A percentile compares a stretch with the other conserved stretches of the same genome.
Conservation (phyloP, 192 early-diverging fungal species). For the Diversispora epigaea region DNA sequence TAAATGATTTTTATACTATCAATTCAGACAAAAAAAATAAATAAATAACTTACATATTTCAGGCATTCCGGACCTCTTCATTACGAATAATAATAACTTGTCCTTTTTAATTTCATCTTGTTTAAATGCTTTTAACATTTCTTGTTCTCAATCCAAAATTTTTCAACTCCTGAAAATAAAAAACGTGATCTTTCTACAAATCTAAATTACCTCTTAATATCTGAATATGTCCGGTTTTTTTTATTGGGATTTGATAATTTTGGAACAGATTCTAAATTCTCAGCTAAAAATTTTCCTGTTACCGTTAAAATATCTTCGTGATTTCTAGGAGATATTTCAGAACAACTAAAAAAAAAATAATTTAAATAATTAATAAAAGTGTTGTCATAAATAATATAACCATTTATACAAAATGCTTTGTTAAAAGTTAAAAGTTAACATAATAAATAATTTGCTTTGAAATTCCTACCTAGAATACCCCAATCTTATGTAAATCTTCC, state of each 20-base stretch:
- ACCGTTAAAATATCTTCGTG: conserved; percentile 91
- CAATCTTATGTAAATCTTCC: conserved; percentile 91
- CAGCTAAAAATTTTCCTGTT: conserved; percentile 93
- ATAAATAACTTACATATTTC: conserved; percentile 78
- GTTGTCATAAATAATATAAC: too few species aligned
- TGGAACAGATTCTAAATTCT: conserved; percentile 83
- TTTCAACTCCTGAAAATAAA: conserved; percentile 78
- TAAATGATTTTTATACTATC: too few species aligned
- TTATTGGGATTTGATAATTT: conserved; percentile 91
- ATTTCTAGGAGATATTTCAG: conserved; percentile 87
- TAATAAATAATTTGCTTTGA: too few species aligned
- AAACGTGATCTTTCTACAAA: conserved; percentile 99
- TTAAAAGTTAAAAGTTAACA: too few species aligned
- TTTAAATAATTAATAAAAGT: not conserved
- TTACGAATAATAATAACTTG: conserved; percentile 93
- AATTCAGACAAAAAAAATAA: not conserved
- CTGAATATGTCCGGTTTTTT: conserved; percentile 89
- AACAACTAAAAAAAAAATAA: conserved; percentile 50
- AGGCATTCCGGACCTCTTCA: conserved; percentile 97
- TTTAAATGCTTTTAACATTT: conserved; percentile 89
- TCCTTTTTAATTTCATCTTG: conserved; percentile 86
- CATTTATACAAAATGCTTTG: too few species aligned
- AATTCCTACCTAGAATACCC: conserved; percentile 76
- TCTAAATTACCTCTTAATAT: conserved; percentile 90
- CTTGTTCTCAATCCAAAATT: conserved; percentile 90